Percentiles rank a stretch among this genome's conserved stretches.
phyloP scores from a whole-genome alignment of 2,329 filamentous ascomycete genomes.

The Aspergillus clavatus region DNA sequence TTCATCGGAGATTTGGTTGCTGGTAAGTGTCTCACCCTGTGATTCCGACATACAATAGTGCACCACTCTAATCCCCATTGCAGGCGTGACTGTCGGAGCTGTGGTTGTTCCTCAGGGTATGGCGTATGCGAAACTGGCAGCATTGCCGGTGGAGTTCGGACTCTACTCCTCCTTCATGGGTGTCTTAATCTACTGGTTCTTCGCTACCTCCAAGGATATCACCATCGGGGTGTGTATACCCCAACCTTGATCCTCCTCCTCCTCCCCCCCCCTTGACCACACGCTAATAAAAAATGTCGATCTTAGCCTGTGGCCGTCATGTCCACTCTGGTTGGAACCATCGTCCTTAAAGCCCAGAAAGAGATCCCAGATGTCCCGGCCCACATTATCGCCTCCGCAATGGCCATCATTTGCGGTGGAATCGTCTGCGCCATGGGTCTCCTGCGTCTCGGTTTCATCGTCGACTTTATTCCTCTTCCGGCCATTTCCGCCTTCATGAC shows the following conservation, averaged over 20 bases:
- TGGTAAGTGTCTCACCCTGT: constrained; percentile 49
- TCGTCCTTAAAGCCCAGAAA: constrained; percentile 61
- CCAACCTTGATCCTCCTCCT: no score
- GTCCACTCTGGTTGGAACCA: constrained; percentile 81
- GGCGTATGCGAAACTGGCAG: constrained; percentile 84
- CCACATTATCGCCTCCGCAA: constrained; percentile 68
- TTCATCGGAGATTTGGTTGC: constrained; percentile 82
- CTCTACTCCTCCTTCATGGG: constrained; percentile 96
- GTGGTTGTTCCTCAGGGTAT: constrained; percentile 95
- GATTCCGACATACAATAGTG: background rate
- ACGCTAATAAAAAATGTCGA: constrained; percentile 4
- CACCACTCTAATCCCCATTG: constrained; percentile 7
- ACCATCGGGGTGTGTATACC: constrained; percentile 72
- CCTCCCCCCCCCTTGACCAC: constrained; percentile 1
- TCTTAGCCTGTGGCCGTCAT: constrained; percentile 93
- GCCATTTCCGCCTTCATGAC: constrained; percentile 97
- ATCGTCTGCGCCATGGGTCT: constrained; percentile 77
- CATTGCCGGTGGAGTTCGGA: constrained; percentile 75
- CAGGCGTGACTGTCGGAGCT: constrained; percentile 65
- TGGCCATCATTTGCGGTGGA: constrained; percentile 71
- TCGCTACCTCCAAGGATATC: constrained; percentile 97
- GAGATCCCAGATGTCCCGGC: constrained; percentile 51
- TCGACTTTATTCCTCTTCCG: constrained; percentile 86
- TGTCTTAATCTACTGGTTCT: constrained; percentile 93
- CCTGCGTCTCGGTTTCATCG: constrained; percentile 77